A percentile compares a stretch with the other conserved stretches of the same genome.
Evolutionary conservation across 768 basidiomycete species (phyloP).

Genomic region (Dioszegia aurantiaca): DNA sequence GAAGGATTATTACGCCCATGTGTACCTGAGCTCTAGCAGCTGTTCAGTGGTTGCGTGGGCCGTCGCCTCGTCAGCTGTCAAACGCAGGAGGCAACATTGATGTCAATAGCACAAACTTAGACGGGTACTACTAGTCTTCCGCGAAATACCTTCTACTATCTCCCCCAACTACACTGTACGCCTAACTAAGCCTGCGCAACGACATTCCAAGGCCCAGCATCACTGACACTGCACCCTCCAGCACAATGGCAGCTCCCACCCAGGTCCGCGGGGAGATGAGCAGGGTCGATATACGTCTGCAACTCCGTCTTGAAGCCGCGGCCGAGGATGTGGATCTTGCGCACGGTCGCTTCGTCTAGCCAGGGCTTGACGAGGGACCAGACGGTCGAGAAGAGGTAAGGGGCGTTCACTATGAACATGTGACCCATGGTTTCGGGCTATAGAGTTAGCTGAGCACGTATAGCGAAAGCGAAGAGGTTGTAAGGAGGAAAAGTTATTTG

Average conservation of each 20-base stretch:
- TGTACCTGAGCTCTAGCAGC: no score
- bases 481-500: no score
- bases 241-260: slow-evolving; percentile 76
- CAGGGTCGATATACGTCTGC: slow-evolving; percentile 73
- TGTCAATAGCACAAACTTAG: no score
- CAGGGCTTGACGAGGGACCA: slow-evolving; percentile 88
- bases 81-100: no score
- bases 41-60: no score
- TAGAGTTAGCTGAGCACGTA: background rate
- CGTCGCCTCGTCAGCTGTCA: no score
- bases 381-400: slow-evolving; percentile 83
- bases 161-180: no score
- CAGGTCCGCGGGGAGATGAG: slow-evolving; percentile 80
- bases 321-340: slow-evolving; percentile 90
- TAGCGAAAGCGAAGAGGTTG: background rate
- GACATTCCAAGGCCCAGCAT: slow-evolving; percentile 85
- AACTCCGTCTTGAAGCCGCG: slow-evolving; percentile 69
- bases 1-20: no score
- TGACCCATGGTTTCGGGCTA: slow-evolving; percentile 70
- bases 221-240: slow-evolving; percentile 79
- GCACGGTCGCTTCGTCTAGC: slow-evolving; percentile 91
- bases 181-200: slow-evolving; percentile 12
- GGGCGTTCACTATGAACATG: slow-evolving; percentile 98
- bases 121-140: no score
- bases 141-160: no score